These are phyloP conservation scores for Lachnellula suecica DNA, from an alignment of 2,329 filamentous ascomycete genomes.

Conservation along the genomic window DNA sequence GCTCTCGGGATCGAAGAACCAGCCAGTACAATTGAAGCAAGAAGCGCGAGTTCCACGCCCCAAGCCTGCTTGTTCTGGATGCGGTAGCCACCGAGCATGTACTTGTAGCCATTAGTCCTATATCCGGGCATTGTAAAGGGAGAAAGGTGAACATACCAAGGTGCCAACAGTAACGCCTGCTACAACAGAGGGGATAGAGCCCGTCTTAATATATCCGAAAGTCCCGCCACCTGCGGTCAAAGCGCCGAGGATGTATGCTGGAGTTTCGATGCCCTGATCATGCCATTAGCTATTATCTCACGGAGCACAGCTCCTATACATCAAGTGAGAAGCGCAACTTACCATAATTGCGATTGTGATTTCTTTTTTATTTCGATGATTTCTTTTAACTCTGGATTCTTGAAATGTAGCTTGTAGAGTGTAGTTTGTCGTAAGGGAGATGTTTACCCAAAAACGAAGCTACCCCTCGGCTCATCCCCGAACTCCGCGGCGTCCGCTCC, in stretches of 20 bases:
- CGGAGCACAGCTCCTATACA: background rate
- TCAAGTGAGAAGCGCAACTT: conserved; percentile 2
- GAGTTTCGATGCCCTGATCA: conserved; percentile 46
- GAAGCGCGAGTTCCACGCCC: conserved; percentile 83
- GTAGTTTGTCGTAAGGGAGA: background rate
- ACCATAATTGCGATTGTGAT: conserved; percentile 25
- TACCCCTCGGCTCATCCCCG: no score
- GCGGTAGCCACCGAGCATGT: conserved; percentile 79
- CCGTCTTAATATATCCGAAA: conserved; percentile 80
- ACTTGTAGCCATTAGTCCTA: conserved; percentile 20
- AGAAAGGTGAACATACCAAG: conserved; percentile 43
- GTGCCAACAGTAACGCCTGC: conserved; percentile 82
- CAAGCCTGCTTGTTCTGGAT: conserved; percentile 74
- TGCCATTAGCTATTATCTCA: conserved; percentile 6
- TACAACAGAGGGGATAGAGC: conserved; percentile 81
- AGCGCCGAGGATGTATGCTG: conserved; percentile 76
- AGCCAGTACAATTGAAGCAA: conserved; percentile 82
- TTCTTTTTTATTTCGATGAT: background rate
- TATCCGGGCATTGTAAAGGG: conserved; percentile 1
- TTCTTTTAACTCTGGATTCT: background rate
- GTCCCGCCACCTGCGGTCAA: conserved; percentile 86
- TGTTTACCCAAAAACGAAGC: no score
- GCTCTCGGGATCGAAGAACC: conserved; percentile 85
- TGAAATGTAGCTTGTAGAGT: background rate
- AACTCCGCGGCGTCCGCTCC: no score